A percentile compares a stretch with the other conserved stretches of the same genome.
phyloP scores from a whole-genome alignment of 768 basidiomycete genomes.

The Scleroderma citrinum region DNA sequence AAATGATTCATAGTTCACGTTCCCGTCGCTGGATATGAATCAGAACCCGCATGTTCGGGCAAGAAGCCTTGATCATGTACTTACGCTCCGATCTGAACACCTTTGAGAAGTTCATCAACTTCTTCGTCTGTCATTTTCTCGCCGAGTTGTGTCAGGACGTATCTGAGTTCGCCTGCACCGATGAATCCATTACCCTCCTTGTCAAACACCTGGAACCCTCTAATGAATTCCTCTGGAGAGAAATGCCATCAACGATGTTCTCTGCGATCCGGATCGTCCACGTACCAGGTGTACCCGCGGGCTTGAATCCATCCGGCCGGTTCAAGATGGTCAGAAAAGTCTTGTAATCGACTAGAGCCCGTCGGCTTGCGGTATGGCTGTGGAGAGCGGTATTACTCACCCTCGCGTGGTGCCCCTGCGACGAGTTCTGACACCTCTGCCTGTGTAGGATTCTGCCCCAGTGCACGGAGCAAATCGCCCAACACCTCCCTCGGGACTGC shows the following conservation, averaged over 20 bases:
- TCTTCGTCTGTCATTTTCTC: slow-evolving; percentile 99
- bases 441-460: slow-evolving; percentile 99
- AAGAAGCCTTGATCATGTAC: slow-evolving; percentile 24
- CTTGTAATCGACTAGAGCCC: slow-evolving; percentile 76
- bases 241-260: background rate
- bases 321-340: slow-evolving; percentile 89
- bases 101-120: slow-evolving; percentile 96
- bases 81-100: slow-evolving; percentile 85
- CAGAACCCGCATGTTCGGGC: background rate
- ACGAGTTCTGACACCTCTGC: slow-evolving; percentile 90
- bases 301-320: slow-evolving; percentile 94
- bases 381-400: slow-evolving; percentile 33
- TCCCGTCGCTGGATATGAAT: slow-evolving; percentile 67
- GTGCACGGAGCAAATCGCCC: slow-evolving; percentile 87
- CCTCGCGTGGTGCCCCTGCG: slow-evolving; percentile 65
- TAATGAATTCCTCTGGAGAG: slow-evolving; percentile 91
- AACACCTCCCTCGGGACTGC: slow-evolving; percentile 82
- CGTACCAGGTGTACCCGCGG: slow-evolving; percentile 90
- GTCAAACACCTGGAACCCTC: slow-evolving; percentile 98
- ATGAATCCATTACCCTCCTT: slow-evolving; percentile 71
- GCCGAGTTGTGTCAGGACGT: slow-evolving; percentile 92
- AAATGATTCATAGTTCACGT: slow-evolving; percentile 96
- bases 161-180: slow-evolving; percentile 59
- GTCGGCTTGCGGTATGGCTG: background rate
- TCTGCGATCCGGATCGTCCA: background rate